A percentile compares a stretch with the other conserved stretches of the same genome.
Conservation (phyloP, 1,284 basidiomycete genomes). For the Ganoderma sinense region DNA sequence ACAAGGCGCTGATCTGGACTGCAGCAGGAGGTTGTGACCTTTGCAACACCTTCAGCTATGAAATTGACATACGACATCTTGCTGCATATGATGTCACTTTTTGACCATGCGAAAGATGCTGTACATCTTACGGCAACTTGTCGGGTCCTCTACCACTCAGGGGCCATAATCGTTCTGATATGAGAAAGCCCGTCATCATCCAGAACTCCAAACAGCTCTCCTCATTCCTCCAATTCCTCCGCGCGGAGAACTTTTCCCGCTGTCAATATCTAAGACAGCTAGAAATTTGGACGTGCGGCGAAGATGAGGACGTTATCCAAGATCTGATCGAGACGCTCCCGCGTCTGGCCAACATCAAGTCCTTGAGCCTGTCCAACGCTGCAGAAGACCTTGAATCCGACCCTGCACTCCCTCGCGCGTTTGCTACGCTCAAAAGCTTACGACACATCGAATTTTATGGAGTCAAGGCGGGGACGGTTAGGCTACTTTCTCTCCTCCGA, state of each 20-base stretch:
- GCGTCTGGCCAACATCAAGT: not conserved
- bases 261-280: not conserved
- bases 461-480: not conserved
- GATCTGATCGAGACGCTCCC: not conserved
- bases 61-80: not conserved
- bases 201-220: not conserved
- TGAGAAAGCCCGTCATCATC: not conserved
- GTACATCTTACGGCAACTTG: not conserved
- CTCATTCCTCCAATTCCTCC: not conserved
- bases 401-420: not conserved
- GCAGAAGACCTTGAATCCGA: not conserved
- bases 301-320: not conserved
- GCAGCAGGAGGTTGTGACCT: too few species aligned
- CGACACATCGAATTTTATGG: not conserved
- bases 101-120: not conserved
- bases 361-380: not conserved
- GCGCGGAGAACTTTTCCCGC: not conserved
- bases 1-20: too few species aligned
- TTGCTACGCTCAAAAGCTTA: not conserved
- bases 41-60: not conserved
- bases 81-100: not conserved
- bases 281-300: not conserved
- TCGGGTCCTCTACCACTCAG: not conserved
- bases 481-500: not conserved
- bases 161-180: not conserved